Conservation (phyloP, 2,329 filamentous ascomycete species). For the Colletotrichum theobromicola region DNA sequence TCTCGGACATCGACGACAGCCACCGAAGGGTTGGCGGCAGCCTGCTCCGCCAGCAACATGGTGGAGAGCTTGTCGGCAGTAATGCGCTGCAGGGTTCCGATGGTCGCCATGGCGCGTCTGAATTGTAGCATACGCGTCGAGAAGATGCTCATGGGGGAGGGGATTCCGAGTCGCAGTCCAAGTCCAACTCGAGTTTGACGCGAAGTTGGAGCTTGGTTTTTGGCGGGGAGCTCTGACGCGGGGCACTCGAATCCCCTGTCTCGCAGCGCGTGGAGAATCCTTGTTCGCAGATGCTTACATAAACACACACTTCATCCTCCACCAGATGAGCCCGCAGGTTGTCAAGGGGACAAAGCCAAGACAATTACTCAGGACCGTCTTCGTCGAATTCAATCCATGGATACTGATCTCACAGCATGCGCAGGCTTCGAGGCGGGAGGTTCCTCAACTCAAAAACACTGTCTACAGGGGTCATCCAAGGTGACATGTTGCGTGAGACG, state of each 20-base stretch:
- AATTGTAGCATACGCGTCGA: background rate
- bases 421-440: background rate
- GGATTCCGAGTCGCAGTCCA: background rate
- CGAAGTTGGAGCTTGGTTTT: background rate
- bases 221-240: constrained; percentile 3
- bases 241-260: background rate
- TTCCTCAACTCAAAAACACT: background rate
- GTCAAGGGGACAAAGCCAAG: background rate
- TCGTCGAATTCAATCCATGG: background rate
- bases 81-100: constrained; percentile 71
- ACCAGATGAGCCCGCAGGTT: background rate
- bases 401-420: background rate
- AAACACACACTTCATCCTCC: background rate
- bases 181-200: background rate
- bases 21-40: constrained; percentile 50
- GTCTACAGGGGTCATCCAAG: background rate
- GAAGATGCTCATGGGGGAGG: background rate
- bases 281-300: background rate
- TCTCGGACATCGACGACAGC: constrained; percentile 92
- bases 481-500: background rate
- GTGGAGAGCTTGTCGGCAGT: constrained; percentile 71
- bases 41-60: constrained; percentile 60
- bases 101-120: constrained; percentile 50
- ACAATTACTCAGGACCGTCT: background rate
- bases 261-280: background rate